A percentile compares a stretch with the other conserved stretches of the same genome.
phyloP scores from a whole-genome alignment of 768 basidiomycete species.

The Clavulina sp. region DNA sequence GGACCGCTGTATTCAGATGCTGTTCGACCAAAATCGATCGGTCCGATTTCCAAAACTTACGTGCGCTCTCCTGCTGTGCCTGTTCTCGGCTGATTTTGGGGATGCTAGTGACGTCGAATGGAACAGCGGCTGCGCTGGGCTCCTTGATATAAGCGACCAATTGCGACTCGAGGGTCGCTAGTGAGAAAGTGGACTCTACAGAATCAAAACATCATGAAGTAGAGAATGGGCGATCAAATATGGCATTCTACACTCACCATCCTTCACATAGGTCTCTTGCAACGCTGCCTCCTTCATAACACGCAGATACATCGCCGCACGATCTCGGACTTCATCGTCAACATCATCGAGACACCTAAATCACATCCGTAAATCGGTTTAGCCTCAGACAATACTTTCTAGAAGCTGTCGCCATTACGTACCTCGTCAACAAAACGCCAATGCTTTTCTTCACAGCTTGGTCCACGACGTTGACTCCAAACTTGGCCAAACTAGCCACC shows the following conservation, averaged over 20 bases:
- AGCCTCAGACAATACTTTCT: not conserved
- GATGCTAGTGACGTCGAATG: slow-evolving; percentile 70
- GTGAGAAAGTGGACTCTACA: slow-evolving; percentile 83
- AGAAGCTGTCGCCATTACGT: slow-evolving; percentile 12
- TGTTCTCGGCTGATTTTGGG: slow-evolving; percentile 92
- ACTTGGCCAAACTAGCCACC: slow-evolving; percentile 87
- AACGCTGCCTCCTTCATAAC: slow-evolving; percentile 63
- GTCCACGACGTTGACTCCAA: slow-evolving; percentile 80
- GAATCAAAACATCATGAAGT: not conserved
- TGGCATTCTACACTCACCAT: slow-evolving; percentile 38
- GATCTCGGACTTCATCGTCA: slow-evolving; percentile 96
- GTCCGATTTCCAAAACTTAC: slow-evolving; percentile 38
- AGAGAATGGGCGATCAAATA: not conserved
- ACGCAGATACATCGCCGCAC: slow-evolving; percentile 86
- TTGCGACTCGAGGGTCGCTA: slow-evolving; percentile 77
- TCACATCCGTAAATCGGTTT: slow-evolving; percentile 6
- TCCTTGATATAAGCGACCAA: slow-evolving; percentile 90
- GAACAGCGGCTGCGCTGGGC: slow-evolving; percentile 41
- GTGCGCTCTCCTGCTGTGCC: slow-evolving; percentile 71
- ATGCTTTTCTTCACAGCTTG: slow-evolving; percentile 66
- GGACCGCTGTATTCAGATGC: not conserved
- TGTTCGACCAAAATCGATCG: not conserved
- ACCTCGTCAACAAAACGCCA: slow-evolving; percentile 72
- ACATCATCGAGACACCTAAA: slow-evolving; percentile 88
- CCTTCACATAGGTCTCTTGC: slow-evolving; percentile 77